Evolutionary conservation across 257 asterid genomes (phyloP).

Genomic region (Knoxia roxburghii): DNA sequence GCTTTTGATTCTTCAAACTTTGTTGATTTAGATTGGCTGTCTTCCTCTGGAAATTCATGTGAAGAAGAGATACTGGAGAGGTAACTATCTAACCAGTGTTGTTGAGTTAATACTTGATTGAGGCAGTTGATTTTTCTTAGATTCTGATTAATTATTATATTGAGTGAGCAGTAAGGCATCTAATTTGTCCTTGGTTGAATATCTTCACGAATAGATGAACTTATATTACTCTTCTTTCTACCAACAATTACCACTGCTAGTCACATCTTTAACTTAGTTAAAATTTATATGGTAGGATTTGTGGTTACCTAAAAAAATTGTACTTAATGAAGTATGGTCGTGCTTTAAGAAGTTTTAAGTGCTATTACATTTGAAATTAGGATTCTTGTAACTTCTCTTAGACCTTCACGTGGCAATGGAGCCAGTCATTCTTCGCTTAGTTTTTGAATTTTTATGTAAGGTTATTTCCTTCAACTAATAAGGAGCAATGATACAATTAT

Average conservation of each 20-base stretch:
- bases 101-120: conserved; percentile 1
- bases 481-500: background rate
- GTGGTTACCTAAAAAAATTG: too few species aligned
- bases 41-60: conserved; percentile 89
- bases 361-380: background rate
- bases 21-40: conserved; percentile 91
- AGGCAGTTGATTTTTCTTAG: background rate
- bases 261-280: background rate
- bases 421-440: background rate
- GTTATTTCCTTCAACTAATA: background rate
- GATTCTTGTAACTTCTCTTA: background rate
- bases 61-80: conserved; percentile 87
- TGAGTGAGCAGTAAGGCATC: background rate
- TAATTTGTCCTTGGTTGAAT: background rate
- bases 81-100: conserved; percentile 34
- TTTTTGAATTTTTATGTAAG: background rate
- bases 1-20: conserved; percentile 76
- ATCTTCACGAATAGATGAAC: background rate
- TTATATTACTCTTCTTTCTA: background rate
- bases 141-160: background rate
- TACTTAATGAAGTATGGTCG: background rate
- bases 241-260: background rate
- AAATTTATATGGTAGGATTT: background rate
- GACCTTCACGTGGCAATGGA: background rate
- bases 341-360: too few species aligned